These are phyloP conservation scores for Epichloe uncinata DNA, from an alignment of 2,329 filamentous ascomycete species.

Conservation along the genomic window DNA sequence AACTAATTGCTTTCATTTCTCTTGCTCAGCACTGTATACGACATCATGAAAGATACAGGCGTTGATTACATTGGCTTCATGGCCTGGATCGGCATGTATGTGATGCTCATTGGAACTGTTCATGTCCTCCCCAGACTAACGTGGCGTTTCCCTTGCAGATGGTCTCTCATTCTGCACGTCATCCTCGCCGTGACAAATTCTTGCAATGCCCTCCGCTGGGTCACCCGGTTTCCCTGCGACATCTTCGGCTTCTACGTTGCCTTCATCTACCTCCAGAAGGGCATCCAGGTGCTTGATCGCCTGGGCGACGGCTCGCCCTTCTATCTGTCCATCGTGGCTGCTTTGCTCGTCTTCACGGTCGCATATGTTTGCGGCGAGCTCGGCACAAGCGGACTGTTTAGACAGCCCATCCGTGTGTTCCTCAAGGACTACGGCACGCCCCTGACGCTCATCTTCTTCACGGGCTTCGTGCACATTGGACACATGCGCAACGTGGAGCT, in stretches of 20 bases:
- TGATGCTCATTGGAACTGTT: not conserved
- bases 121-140: not conserved
- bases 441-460: slow-evolving; percentile 73
- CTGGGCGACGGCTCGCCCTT: slow-evolving; percentile 55
- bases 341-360: slow-evolving; percentile 63
- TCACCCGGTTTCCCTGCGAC: slow-evolving; percentile 84
- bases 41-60: slow-evolving; percentile 66
- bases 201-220: slow-evolving; percentile 78
- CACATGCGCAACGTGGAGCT: slow-evolving; percentile 62
- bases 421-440: slow-evolving; percentile 85
- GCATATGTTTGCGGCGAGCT: slow-evolving; percentile 63
- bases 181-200: slow-evolving; percentile 71
- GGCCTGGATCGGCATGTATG: slow-evolving; percentile 75
- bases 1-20: not conserved
- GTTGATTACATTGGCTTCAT: slow-evolving; percentile 82
- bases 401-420: slow-evolving; percentile 64
- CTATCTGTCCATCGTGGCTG: slow-evolving; percentile 67
- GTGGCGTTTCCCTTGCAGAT: slow-evolving; percentile 30
- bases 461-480: slow-evolving; percentile 76
- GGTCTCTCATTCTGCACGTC: slow-evolving; percentile 78
- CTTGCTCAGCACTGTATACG: slow-evolving; percentile 57
- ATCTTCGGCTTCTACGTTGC: slow-evolving; percentile 92
- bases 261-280: slow-evolving; percentile 84
- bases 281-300: slow-evolving; percentile 68
- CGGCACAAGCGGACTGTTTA: slow-evolving; percentile 58